Evolutionary conservation across 305 asterid species (phyloP), one percentile per base, ranked within the genome.

Genomic region (Solanum chacoense): DNA sequence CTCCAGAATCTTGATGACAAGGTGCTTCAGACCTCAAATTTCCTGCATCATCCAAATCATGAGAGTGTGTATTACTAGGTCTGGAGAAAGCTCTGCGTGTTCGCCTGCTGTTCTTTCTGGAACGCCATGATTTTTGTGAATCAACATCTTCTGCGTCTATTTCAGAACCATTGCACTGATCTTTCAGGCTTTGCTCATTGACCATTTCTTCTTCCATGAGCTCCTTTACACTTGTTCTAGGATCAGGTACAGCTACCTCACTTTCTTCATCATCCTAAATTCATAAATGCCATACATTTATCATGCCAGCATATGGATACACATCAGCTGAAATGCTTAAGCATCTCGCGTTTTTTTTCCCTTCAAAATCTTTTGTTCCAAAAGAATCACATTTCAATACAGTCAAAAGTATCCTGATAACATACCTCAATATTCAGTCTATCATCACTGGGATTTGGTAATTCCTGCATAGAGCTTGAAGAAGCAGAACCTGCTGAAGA

Each of bases 181-280:
- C 90, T 32, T 71, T 88, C n/a, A 91, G 38, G 74, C 89, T 91
- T 90, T 89, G 91, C 93, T 96, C 97, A 9, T 88, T 90, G 83
- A 90, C 84, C 97, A 97, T 96, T 92, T 96, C 99, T 89, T 94
- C 97, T 93, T 96, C 99, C 95, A 97, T 97, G 86, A 97, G 96
- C 89, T 95, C 94, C 94, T 97, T 97, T 85, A 97, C 97, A 75
- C 98, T 97, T 38, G 95, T 92, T 93, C 84, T 93, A 79, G 84
- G 65, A 89, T 93, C 96, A 74, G 87, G 31, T 84, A 83, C 83
- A 28, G 88, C 89, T 80, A 86, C 89, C 84, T 90, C 91, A 87
- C 89, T 90, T 89, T 91, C 95, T 86, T 92, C 91, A 79, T 89
- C 92, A 90, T 91, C 98, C 99, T 97, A 93, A 86, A 85, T 59